A percentile compares a stretch with the other conserved stretches of the same genome.
Evolutionary conservation across 1,284 basidiomycete genomes (phyloP).

Genomic region (Pyrrhoderma noxium): DNA sequence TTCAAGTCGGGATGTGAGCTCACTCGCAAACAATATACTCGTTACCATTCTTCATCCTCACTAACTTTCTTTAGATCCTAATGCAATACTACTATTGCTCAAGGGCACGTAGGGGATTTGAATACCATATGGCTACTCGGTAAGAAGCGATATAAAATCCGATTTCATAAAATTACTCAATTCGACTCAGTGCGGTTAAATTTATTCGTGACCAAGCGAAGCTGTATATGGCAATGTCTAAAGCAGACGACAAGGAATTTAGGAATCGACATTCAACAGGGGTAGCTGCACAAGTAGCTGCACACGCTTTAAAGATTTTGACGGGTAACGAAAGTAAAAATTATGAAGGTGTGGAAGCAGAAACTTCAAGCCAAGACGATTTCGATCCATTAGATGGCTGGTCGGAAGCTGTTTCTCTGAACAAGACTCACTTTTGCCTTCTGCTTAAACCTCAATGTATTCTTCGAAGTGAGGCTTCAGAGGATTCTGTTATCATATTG

Average conservation of each 20-base stretch:
- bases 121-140: slow-evolving; percentile 87
- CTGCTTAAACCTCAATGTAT: slow-evolving; percentile 91
- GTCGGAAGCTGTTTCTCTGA: slow-evolving; percentile 56
- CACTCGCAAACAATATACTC: background rate
- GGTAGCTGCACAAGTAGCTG: slow-evolving; percentile 50
- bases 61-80: slow-evolving; percentile 48
- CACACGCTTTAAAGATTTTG: slow-evolving; percentile 53
- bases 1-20: slow-evolving; percentile 43
- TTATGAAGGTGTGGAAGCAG: slow-evolving; percentile 24
- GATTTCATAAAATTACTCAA: background rate
- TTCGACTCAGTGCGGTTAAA: slow-evolving; percentile 76
- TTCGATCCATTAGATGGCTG: slow-evolving; percentile 64
- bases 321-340: slow-evolving; percentile 41
- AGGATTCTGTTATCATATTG: slow-evolving; percentile 67
- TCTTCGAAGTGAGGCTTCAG: slow-evolving; percentile 57
- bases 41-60: background rate
- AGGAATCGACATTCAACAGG: slow-evolving; percentile 30
- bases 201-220: slow-evolving; percentile 78
- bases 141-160: slow-evolving; percentile 29
- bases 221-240: slow-evolving; percentile 18
- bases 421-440: slow-evolving; percentile 73
- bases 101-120: slow-evolving; percentile 65
- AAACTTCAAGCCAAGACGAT: slow-evolving; percentile 20
- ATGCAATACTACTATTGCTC: slow-evolving; percentile 89
- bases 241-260: slow-evolving; percentile 24